Conservation (phyloP, 768 basidiomycete genomes). For the Collybiopsis luxurians region DNA sequence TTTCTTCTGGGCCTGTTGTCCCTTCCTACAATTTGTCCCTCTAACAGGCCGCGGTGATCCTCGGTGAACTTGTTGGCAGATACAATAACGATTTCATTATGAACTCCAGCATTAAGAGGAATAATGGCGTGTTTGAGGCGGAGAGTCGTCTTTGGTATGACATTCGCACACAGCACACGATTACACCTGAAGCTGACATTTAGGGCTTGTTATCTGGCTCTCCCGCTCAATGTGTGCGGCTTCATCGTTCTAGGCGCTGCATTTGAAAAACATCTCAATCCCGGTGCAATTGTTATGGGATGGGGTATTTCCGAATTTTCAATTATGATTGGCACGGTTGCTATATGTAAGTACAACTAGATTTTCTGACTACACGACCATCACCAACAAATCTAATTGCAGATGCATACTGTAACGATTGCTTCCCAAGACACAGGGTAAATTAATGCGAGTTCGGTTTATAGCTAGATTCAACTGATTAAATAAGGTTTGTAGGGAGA, state of each 20-base stretch:
- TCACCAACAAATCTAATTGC: not conserved
- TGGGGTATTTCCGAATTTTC: slow-evolving; percentile 37
- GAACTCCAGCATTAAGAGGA: slow-evolving; percentile 37
- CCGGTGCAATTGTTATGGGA: slow-evolving; percentile 31
- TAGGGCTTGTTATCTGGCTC: slow-evolving; percentile 36
- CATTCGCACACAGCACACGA: no score
- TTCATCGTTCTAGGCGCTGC: slow-evolving; percentile 39
- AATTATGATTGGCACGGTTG: slow-evolving; percentile 37
- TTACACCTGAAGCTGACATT: no score
- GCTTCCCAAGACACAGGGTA: slow-evolving; percentile 29
- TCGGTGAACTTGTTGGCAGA: slow-evolving; percentile 51
- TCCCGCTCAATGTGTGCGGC: slow-evolving; percentile 39
- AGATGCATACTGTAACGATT: slow-evolving; percentile 35
- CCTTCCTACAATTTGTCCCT: no score
- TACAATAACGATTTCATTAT: slow-evolving; percentile 52
- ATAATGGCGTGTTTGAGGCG: slow-evolving; percentile 51
- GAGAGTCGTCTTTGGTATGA: slow-evolving; percentile 47
- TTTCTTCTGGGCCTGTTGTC: no score
- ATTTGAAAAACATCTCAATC: slow-evolving; percentile 25
- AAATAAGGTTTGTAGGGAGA: slow-evolving; percentile 41
- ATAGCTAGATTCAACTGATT: not conserved
- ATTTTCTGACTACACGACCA: no score
- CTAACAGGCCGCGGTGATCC: slow-evolving; percentile 38
- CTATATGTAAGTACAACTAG: slow-evolving; percentile 21
- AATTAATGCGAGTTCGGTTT: not conserved